These are phyloP conservation scores for Cephalotrichum gorgonifer DNA, from an alignment of 2,329 filamentous ascomycete species.

Conservation along the genomic window DNA sequence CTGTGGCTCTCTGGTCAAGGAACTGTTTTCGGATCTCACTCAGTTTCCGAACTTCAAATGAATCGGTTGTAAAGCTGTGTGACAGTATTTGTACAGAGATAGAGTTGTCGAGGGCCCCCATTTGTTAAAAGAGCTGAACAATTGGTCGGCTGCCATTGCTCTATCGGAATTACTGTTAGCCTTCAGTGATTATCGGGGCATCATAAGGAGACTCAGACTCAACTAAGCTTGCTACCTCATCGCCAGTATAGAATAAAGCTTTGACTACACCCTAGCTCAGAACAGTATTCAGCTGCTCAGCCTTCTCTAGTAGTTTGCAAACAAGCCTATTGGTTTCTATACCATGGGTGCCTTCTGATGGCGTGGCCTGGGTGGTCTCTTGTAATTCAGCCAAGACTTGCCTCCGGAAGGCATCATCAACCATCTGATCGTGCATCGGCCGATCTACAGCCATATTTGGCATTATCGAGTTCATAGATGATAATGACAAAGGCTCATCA, in stretches of 20 bases:
- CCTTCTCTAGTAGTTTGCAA: not conserved
- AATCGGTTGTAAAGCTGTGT: conserved; percentile 1
- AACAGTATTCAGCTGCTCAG: conserved; percentile 3
- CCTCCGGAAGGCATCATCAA: conserved; percentile 1
- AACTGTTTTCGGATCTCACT: conserved; percentile 7
- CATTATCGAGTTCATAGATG: not conserved
- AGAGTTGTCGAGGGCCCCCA: conserved; percentile 2
- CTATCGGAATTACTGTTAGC: conserved; percentile 10
- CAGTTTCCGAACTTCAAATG: conserved; percentile 7
- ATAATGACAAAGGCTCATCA: not conserved
- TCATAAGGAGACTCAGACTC: conserved; percentile 7
- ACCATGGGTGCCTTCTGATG: not conserved
- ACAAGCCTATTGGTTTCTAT: conserved; percentile 2
- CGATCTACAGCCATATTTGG: not conserved
- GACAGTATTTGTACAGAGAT: conserved; percentile 10
- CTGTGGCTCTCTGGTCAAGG: conserved; percentile 3
- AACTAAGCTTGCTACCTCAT: conserved; percentile 7
- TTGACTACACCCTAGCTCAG: not conserved
- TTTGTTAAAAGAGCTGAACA: conserved; percentile 8
- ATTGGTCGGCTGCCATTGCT: conserved; percentile 5
- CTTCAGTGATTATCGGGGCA: conserved; percentile 9
- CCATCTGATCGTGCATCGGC: not conserved
- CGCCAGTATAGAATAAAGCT: conserved; percentile 7
- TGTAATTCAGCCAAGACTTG: conserved; percentile 2
- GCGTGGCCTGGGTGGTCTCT: not conserved